phyloP scores from a whole-genome alignment of 768 basidiomycete genomes.

The Russula compacta region DNA sequence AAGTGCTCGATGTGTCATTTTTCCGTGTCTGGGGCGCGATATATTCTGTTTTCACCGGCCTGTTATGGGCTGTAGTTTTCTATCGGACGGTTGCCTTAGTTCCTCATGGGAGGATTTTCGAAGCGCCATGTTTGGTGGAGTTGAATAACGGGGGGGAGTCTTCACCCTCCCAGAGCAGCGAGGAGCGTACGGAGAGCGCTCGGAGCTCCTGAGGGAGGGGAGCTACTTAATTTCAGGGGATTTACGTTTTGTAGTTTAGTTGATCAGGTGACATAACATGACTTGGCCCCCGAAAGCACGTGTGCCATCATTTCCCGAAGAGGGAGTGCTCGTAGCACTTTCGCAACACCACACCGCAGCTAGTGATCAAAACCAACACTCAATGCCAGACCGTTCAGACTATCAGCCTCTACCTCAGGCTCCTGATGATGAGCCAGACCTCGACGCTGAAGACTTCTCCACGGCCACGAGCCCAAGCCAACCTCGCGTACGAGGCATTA shows the following conservation, averaged over 20 bases:
- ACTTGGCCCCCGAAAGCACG: not conserved
- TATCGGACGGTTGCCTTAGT: conserved; percentile 32
- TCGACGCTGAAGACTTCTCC: conserved; percentile 24
- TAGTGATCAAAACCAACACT: not conserved
- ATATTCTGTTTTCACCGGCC: conserved; percentile 40
- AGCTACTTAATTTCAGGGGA: not conserved
- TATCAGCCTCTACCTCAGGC: conserved; percentile 40
- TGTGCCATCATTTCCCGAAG: not conserved
- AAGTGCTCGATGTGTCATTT: conserved; percentile 41
- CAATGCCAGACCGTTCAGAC: conserved; percentile 40
- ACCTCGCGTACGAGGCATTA: conserved; percentile 18
- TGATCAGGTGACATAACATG: too few relatives aligned
- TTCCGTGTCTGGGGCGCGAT: conserved; percentile 51
- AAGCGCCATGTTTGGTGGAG: conserved; percentile 34
- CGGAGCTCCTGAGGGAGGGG: not conserved
- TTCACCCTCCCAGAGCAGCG: too few relatives aligned
- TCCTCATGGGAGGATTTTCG: conserved; percentile 34
- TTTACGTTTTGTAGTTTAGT: not conserved
- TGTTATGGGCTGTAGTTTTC: conserved; percentile 46
- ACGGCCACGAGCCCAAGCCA: conserved; percentile 20
- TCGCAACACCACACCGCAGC: not conserved
- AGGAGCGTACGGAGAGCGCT: not conserved
- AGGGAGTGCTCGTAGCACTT: not conserved
- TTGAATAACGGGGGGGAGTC: not conserved
- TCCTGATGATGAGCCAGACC: conserved; percentile 31